Evolutionary conservation across 106 monocot genomes (phyloP).

Genomic region (Xerophyta viscosa): DNA sequence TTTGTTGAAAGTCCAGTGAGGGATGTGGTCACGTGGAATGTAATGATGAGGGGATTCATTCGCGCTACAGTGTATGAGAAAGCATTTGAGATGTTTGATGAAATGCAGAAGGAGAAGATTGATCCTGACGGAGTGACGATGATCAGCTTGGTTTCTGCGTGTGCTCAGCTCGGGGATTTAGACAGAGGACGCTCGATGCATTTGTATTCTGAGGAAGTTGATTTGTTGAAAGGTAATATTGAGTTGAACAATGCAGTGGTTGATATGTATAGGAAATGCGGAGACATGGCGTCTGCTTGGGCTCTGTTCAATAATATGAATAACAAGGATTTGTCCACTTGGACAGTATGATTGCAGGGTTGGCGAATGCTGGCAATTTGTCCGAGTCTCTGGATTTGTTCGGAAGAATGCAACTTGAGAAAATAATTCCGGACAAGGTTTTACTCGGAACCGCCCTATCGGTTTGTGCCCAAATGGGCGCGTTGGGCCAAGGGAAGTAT

Average conservation of each 20-base stretch:
- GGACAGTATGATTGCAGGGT: slow-evolving; percentile 32
- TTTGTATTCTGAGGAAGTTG: slow-evolving; percentile 19
- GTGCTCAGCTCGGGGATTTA: slow-evolving; percentile 22
- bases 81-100: slow-evolving; percentile 20
- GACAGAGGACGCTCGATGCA: slow-evolving; percentile 21
- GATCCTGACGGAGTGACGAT: too few species aligned
- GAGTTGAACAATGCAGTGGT: neutral
- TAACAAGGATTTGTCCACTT: slow-evolving; percentile 39
- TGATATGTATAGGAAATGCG: slow-evolving; percentile 33
- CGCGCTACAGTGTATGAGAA: slow-evolving; percentile 4
- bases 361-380: slow-evolving; percentile 4
- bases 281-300: slow-evolving; percentile 7
- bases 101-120: slow-evolving; percentile 11
- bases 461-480: slow-evolving; percentile 22
- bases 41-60: slow-evolving; percentile 32
- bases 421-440: too few species aligned
- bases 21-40: slow-evolving; percentile 52
- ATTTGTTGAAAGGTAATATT: neutral
- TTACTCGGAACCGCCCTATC: neutral
- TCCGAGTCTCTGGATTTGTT: slow-evolving; percentile 14
- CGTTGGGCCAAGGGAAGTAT: slow-evolving; percentile 15
- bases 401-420: slow-evolving; percentile 11
- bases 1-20: slow-evolving; percentile 37
- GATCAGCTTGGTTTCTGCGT: neutral
- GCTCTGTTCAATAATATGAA: slow-evolving; percentile 25